Base-by-base conservation (phyloP, 2,329 filamentous ascomycete genomes). In the Trichoderma atrobrunneum region DNA sequence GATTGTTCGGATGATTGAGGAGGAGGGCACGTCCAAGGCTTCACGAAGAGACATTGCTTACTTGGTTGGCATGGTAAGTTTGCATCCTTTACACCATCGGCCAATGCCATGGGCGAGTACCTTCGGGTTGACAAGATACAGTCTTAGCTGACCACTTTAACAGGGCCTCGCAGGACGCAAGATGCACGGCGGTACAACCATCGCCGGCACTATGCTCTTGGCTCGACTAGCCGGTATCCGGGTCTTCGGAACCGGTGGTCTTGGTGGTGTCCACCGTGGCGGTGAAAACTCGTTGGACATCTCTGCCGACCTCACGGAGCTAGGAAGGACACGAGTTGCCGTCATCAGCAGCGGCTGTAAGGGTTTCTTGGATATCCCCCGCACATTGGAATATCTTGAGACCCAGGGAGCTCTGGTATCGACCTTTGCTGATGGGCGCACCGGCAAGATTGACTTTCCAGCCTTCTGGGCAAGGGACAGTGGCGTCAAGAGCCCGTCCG, bases 401-500 rank as follows among this genome's bases (percentile, higher is more conserved):
- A 91, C 89, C 0, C 89, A 91, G 78, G 93, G 93, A 11, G 94
- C 94, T 26, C 87, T 91, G 48, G 94, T 98, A 1, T 92, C 90
- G 4, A 98, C 96, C 3, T 99, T 98, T 83, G 91, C 94, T 28
- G 93, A 97, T 81, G 93, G 93, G 1, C 88, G 93, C 48, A 82
- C 84, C 30, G 92, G 90, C 2, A 83, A 87, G 7, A 88, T 98
- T 54, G 92, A 97, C 77, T 96, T 98, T 77, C 96, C 96, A 1
- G 94, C 93, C 0, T 99, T 99, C 81, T 99, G 93, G 88, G 93
- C 93, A 0, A 86, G 95, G 54, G 93, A 98, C 56, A 98, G 95
- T 80, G 93, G 94, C 14, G 84, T 92, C 67, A 90, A 86, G 80
- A 97, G 94, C 78, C 95, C 95, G 0, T 88, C 89, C 26, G 88